Evolutionary conservation across 176 grass and related monocot species (phyloP).

Genomic region (Avena eriantha): DNA sequence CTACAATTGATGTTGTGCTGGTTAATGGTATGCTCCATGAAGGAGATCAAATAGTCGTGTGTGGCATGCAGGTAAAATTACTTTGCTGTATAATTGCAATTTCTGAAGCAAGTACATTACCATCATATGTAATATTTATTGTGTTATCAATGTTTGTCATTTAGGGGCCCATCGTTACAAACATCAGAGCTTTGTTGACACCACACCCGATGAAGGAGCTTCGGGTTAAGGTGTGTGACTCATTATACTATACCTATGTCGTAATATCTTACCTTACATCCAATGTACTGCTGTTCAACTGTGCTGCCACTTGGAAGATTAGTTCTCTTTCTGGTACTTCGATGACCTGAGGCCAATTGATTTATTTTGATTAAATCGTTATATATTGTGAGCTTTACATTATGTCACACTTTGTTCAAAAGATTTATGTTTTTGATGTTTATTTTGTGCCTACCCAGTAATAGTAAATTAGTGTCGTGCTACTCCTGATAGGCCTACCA

Average conservation of each 20-base stretch:
- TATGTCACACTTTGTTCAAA: background rate
- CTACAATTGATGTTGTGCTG: slow-evolving; percentile 90
- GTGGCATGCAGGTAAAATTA: slow-evolving; percentile 82
- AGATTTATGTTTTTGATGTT: slow-evolving; percentile 7
- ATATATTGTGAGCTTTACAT: slow-evolving; percentile 18
- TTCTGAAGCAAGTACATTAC: background rate
- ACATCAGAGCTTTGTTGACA: slow-evolving; percentile 82
- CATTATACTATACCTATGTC: background rate
- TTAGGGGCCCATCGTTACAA: slow-evolving; percentile 86
- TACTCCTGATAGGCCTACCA: too few relatives aligned
- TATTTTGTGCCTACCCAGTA: background rate
- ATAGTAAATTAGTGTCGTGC: background rate
- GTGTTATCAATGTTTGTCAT: slow-evolving; percentile 21
- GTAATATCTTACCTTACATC: too few relatives aligned
- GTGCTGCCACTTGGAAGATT: background rate
- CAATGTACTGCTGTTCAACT: slow-evolving; percentile 5
- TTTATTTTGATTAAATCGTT: background rate
- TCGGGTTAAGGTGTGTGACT: slow-evolving; percentile 76
- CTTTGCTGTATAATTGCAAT: slow-evolving; percentile 15
- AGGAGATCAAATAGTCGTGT: slow-evolving; percentile 95
- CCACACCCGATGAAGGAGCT: slow-evolving; percentile 97
- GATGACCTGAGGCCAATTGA: background rate
- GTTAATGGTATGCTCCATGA: slow-evolving; percentile 89
- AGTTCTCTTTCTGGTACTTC: background rate
- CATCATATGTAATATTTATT: slow-evolving; percentile 27